Percentiles rank a stretch among this genome's conserved stretches.
Evolutionary conservation across 2,329 filamentous ascomycete species (phyloP).

Genomic region (Verticillium nubilum): DNA sequence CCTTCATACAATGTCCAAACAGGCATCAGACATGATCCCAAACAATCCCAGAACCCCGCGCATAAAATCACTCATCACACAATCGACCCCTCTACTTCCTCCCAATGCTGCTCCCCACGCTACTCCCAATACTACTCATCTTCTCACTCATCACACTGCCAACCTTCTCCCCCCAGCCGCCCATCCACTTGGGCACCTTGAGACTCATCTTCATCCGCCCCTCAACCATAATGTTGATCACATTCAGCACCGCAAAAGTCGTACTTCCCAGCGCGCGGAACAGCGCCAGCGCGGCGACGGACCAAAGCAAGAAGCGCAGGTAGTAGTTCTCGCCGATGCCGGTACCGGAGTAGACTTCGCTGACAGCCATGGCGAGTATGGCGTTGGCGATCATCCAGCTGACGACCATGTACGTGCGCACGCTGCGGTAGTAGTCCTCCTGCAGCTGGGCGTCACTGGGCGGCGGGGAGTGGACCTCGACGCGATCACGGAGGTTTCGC

Average conservation of each 20-base stretch:
- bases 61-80: neutral
- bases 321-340: conserved; percentile 81
- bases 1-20: neutral
- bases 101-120: conserved; percentile 23
- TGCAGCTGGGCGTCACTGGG: conserved; percentile 77
- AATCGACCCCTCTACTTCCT: neutral
- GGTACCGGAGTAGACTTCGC: conserved; percentile 71
- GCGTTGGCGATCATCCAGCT: conserved; percentile 91
- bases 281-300: conserved; percentile 76
- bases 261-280: conserved; percentile 82
- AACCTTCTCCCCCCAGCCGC: conserved; percentile 35
- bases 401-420: conserved; percentile 96
- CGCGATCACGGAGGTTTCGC: conserved; percentile 86
- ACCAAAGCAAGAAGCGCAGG: conserved; percentile 88
- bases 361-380: conserved; percentile 87
- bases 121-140: conserved; percentile 44
- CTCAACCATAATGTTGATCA: conserved; percentile 80
- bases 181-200: conserved; percentile 46
- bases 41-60: neutral
- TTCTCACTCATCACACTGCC: conserved; percentile 39
- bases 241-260: conserved; percentile 78
- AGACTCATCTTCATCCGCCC: conserved; percentile 63
- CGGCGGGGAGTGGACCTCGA: conserved; percentile 65
- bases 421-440: conserved; percentile 97
- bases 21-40: neutral